Conservation (phyloP, 495 filamentous ascomycete species). For the Penicillium canescens region DNA sequence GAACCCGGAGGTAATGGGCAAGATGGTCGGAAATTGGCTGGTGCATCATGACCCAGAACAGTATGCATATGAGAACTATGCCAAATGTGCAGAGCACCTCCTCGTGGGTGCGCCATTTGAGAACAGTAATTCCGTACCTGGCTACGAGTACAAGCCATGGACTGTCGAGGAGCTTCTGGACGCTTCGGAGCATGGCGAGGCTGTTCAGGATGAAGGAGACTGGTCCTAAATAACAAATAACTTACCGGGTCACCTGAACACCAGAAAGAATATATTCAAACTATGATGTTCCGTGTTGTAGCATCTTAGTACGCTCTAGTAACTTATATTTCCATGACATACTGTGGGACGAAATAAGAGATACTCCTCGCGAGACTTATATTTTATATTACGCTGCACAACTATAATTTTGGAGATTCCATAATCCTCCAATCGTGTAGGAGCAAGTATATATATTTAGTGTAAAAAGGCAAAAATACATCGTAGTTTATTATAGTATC, state of each 20-base stretch:
- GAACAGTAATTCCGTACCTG: conserved; percentile 37
- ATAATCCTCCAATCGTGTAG: too few relatives aligned
- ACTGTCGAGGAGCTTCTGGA: conserved; percentile 44
- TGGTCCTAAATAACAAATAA: conserved; percentile 1
- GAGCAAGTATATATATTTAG: too few relatives aligned
- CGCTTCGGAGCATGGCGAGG: conserved; percentile 31
- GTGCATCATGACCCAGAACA: conserved; percentile 61
- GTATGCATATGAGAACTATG: conserved; percentile 57
- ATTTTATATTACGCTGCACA: too few relatives aligned
- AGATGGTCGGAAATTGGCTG: conserved; percentile 60
- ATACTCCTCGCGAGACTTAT: too few relatives aligned
- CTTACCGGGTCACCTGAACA: not conserved
- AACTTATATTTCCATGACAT: too few relatives aligned
- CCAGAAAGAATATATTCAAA: too few relatives aligned
- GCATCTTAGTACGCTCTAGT: too few relatives aligned
- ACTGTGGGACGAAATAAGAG: too few relatives aligned
- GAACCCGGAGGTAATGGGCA: conserved; percentile 46
- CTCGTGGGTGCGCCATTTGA: conserved; percentile 37
- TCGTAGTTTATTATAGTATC: too few relatives aligned
- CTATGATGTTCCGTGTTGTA: too few relatives aligned
- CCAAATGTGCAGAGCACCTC: conserved; percentile 39
- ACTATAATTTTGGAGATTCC: too few relatives aligned
- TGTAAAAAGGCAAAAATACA: too few relatives aligned
- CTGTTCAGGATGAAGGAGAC: conserved; percentile 22
- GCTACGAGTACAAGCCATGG: conserved; percentile 48